Evolutionary conservation across 1,284 basidiomycete species (phyloP).

Genomic region (Sanghuangporus weigelae): DNA sequence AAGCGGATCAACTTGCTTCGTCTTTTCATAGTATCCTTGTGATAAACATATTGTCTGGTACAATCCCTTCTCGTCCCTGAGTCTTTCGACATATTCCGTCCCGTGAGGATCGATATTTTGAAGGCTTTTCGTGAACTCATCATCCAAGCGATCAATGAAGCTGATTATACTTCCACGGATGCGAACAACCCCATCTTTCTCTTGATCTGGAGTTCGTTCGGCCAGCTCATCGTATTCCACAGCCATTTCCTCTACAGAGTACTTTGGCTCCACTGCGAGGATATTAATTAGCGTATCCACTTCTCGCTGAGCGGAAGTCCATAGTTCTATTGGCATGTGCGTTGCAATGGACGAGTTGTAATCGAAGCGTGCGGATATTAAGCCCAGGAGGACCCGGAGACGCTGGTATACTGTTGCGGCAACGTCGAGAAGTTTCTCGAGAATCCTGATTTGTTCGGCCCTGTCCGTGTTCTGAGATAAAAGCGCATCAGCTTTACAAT

Average conservation of each 20-base stretch:
- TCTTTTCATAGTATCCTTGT: constrained; percentile 87
- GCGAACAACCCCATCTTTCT: constrained; percentile 62
- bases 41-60: constrained; percentile 92
- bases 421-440: constrained; percentile 86
- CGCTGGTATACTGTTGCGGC: constrained; percentile 87
- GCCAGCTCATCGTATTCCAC: constrained; percentile 91
- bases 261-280: constrained; percentile 65
- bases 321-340: constrained; percentile 91
- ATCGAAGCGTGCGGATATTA: constrained; percentile 95
- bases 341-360: constrained; percentile 87
- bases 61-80: constrained; percentile 92
- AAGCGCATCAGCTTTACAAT: constrained; percentile 13
- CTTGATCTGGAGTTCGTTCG: constrained; percentile 79
- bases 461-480: constrained; percentile 86
- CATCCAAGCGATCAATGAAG: constrained; percentile 94
- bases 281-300: constrained; percentile 84
- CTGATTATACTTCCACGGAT: constrained; percentile 92
- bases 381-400: constrained; percentile 90
- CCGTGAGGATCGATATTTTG: constrained; percentile 99
- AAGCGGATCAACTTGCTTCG: constrained; percentile 71
- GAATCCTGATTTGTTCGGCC: constrained; percentile 87
- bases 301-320: constrained; percentile 84
- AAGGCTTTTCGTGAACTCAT: constrained; percentile 96
- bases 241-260: constrained; percentile 83
- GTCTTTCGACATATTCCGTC: constrained; percentile 93